These are phyloP conservation scores for Strombidium stylifer DNA, from an alignment of 73 alveolate species.

Conservation along the genomic window DNA sequence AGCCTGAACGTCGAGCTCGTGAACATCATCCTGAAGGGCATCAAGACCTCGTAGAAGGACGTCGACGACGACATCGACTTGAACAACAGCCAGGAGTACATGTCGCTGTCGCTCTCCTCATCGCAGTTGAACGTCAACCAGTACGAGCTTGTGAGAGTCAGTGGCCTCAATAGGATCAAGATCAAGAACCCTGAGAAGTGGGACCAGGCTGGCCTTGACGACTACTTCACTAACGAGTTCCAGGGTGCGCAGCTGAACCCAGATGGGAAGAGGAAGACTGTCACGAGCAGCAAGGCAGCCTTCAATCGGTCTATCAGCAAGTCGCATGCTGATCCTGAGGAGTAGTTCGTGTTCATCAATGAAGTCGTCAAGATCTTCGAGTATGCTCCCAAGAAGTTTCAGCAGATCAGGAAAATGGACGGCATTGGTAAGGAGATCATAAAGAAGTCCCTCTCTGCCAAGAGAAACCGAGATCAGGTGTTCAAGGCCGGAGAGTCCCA, in stretches of 20 bases:
- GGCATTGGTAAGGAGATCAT: conserved; percentile 25
- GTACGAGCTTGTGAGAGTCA: too few relatives aligned
- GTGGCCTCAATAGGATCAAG: conserved; percentile 28
- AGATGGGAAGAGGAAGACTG: background rate
- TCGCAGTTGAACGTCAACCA: too few relatives aligned
- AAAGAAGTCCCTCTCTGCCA: conserved; percentile 26
- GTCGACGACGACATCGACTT: background rate
- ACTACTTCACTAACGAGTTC: conserved; percentile 8
- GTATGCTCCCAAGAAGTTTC: conserved; percentile 55
- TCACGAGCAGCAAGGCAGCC: background rate
- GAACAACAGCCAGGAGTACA: background rate
- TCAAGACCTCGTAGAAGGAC: conserved; percentile 17
- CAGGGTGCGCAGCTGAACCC: conserved; percentile 1
- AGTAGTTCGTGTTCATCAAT: conserved; percentile 27
- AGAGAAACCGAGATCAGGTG: conserved; percentile 50
- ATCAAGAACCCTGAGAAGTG: conserved; percentile 60
- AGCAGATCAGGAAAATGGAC: conserved; percentile 33
- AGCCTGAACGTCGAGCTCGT: conserved; percentile 60
- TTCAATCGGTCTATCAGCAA: background rate
- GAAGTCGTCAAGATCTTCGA: conserved; percentile 52
- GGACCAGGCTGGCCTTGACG: conserved; percentile 52
- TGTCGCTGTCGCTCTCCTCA: too few relatives aligned
- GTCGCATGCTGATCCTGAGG: background rate
- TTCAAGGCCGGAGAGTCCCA: conserved; percentile 69
- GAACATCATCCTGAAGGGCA: conserved; percentile 44